phyloP scores from a whole-genome alignment of 148 eudicot species.

The Nepenthes gracilis region DNA sequence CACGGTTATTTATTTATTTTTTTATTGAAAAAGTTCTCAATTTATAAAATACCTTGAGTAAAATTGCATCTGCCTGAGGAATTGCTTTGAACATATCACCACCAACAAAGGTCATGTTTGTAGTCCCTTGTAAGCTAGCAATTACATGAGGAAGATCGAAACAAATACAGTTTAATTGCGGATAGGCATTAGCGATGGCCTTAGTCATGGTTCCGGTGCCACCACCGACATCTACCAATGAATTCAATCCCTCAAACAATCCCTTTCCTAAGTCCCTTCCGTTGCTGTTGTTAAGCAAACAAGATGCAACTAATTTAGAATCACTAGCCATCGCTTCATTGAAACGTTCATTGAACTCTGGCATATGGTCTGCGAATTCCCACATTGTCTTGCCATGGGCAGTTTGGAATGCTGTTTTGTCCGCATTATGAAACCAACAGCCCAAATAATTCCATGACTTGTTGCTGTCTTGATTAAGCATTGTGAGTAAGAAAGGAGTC shows the following conservation, averaged over 20 bases:
- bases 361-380: constrained; percentile 9
- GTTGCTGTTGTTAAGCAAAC: constrained; percentile 3
- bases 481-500: constrained; percentile 6
- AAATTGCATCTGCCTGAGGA: constrained; percentile 24
- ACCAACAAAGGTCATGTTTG: constrained; percentile 14
- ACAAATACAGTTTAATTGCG: constrained; percentile 7
- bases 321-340: constrained; percentile 30
- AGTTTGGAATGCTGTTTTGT: constrained; percentile 12
- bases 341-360: constrained; percentile 8
- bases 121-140: constrained; percentile 2
- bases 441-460: constrained; percentile 13
- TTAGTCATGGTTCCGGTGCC: constrained; percentile 9
- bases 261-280: background rate
- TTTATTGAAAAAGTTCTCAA: no score
- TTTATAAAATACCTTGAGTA: constrained; percentile 24
- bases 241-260: constrained; percentile 9
- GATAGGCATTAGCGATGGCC: constrained; percentile 6
- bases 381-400: constrained; percentile 16
- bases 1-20: no score
- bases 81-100: constrained; percentile 31
- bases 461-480: constrained; percentile 10
- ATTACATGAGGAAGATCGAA: constrained; percentile 20
- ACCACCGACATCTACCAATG: constrained; percentile 18
- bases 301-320: constrained; percentile 5
- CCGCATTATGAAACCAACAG: constrained; percentile 12